Evolutionary conservation across 306 rosid species (phyloP), one percentile per base, ranked within the genome.

Genomic region (Pterocarpus santalinus): DNA sequence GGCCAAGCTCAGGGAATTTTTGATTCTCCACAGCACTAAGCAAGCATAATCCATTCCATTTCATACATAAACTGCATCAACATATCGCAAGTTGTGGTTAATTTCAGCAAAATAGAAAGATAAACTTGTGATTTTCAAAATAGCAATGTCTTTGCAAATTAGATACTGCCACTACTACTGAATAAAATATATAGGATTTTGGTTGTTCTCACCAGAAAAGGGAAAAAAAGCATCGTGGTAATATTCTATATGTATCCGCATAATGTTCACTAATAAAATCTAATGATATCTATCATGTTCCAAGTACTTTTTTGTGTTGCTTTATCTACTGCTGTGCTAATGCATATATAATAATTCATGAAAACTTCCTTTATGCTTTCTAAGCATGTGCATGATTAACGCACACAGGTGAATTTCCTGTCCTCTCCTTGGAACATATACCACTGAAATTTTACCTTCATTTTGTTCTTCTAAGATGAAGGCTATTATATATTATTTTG

Each of bases 1-100:
- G 94, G 88, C 92, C 87, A 92, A 86, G 85, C 92, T 63, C 89
- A 73, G 68, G 75, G 89, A 91, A 86, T 89, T 90, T 90, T 85
- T 83, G 92, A 88, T 91, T 92, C 94, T 87, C 76, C 79, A 68
- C 52, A 12, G 73, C 69, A 70, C 82, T 73, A 85, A 81, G 85
- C 73, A 84, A 55, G 69, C 71, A 83, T 43, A 67, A 56, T 73
- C 78, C 82, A 39, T 76, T 55, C 76, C 81, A 39, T 44, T 79
- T 17, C 74, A 73, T n/a, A 7, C 53, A 81, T 33, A 41, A 47
- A 65, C 64, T 38, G 38, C 43, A 68, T 65, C 69, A 76, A 69
- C 62, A 77, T 75, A 47, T 74, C 61, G 22, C 22, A 69, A 30
- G 34, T 41, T 68, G 57, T 78, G 43, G 56, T 49, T 11, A 79